A percentile compares a stretch with the other conserved stretches of the same genome.
Conservation (phyloP, 345 rosid species). For the Corchorus capsularis region DNA sequence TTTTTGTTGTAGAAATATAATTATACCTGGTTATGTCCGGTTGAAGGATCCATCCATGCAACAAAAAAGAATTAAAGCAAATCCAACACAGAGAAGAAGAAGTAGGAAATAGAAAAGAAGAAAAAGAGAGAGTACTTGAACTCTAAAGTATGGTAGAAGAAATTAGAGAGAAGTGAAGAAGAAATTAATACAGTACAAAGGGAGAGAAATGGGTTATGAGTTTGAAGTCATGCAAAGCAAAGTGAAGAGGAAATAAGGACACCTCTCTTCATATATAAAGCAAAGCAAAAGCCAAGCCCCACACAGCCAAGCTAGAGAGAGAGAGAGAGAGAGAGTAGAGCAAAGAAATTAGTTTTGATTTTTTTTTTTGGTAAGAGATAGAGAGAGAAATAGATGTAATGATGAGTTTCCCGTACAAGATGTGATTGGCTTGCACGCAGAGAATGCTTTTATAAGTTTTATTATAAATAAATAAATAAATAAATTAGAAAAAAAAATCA, state of each 20-base stretch:
- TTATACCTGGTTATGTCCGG: conserved; percentile 54
- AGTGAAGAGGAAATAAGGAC: conserved; percentile 31
- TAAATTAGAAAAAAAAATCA: background rate
- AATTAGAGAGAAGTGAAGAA: conserved; percentile 15
- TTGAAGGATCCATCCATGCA: conserved; percentile 75
- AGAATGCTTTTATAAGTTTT: conserved; percentile 27
- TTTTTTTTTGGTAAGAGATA: background rate
- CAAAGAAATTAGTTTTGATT: background rate
- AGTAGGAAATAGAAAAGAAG: conserved; percentile 19
- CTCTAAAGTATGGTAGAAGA: background rate
- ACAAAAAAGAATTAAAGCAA: conserved; percentile 15
- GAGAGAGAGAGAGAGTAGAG: conserved; percentile 12
- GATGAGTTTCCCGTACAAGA: conserved; percentile 37
- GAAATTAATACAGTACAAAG: background rate
- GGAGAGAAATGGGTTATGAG: too few relatives aligned
- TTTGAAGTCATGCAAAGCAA: conserved; percentile 31
- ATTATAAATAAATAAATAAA: background rate
- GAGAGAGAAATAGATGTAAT: conserved; percentile 21
- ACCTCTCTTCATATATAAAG: conserved; percentile 41
- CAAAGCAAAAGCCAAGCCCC: conserved; percentile 2
- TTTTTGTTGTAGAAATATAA: background rate
- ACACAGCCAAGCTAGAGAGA: conserved; percentile 2
- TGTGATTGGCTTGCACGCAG: conserved; percentile 40
- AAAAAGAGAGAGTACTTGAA: conserved; percentile 5
- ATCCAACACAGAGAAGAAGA: conserved; percentile 2